Conservation (phyloP, 2,329 filamentous ascomycete genomes). For the Botrytis hyacinthi region DNA sequence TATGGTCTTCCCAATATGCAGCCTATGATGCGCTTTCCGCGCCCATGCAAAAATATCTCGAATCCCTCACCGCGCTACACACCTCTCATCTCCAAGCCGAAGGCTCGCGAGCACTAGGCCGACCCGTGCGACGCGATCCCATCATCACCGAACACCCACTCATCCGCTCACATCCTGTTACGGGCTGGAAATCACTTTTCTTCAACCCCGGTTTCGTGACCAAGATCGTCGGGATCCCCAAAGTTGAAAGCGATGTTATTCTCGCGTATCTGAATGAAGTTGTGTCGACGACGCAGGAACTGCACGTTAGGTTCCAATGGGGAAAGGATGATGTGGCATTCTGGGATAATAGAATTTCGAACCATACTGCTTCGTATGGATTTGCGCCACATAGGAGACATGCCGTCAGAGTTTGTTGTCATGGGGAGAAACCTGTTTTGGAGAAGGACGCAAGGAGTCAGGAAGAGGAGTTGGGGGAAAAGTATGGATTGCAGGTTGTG, state of each 20-base stretch:
- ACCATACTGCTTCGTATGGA: slow-evolving; percentile 55
- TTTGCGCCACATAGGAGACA: slow-evolving; percentile 56
- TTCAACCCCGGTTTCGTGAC: slow-evolving; percentile 59
- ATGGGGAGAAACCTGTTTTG: slow-evolving; percentile 38
- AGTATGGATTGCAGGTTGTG: slow-evolving; percentile 49
- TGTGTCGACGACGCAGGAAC: slow-evolving; percentile 59
- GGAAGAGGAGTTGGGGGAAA: slow-evolving; percentile 50
- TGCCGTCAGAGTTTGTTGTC: slow-evolving; percentile 43
- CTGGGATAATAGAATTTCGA: slow-evolving; percentile 62
- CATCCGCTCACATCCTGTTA: slow-evolving; percentile 58
- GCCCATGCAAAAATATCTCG: slow-evolving; percentile 57
- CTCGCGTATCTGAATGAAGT: slow-evolving; percentile 53
- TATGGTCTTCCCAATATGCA: slow-evolving; percentile 58
- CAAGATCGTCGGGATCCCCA: slow-evolving; percentile 57
- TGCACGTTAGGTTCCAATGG: slow-evolving; percentile 67
- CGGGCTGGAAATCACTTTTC: slow-evolving; percentile 60
- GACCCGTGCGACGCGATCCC: slow-evolving; percentile 50
- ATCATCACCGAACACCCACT: slow-evolving; percentile 56
- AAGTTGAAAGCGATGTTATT: slow-evolving; percentile 53
- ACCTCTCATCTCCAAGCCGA: slow-evolving; percentile 54
- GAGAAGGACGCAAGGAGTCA: slow-evolving; percentile 46
- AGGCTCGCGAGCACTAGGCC: slow-evolving; percentile 40
- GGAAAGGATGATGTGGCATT: slow-evolving; percentile 62
- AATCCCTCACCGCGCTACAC: slow-evolving; percentile 55
- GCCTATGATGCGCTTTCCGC: slow-evolving; percentile 56